These are phyloP conservation scores for Colletotrichum zoysiae DNA, from an alignment of 2,329 filamentous ascomycete genomes.

Conservation along the genomic window DNA sequence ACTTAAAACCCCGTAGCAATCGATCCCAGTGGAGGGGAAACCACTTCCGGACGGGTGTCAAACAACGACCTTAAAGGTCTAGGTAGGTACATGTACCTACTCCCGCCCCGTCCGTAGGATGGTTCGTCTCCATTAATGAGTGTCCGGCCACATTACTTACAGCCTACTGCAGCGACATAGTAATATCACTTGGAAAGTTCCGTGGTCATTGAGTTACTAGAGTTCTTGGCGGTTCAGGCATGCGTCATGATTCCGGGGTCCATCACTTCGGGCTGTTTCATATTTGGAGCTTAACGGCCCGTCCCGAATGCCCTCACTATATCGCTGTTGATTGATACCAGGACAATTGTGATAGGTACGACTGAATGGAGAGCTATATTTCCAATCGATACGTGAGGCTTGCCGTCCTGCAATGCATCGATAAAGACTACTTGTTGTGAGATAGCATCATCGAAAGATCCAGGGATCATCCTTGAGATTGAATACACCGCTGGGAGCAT, in stretches of 20 bases:
- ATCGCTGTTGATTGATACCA: neutral
- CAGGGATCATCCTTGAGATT: neutral
- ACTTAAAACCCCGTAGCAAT: conserved; percentile 5
- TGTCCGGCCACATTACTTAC: conserved; percentile 8
- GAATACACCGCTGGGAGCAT: neutral
- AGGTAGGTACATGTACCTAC: too few species aligned
- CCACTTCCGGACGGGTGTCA: neutral
- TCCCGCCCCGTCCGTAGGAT: conserved; percentile 11
- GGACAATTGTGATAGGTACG: neutral
- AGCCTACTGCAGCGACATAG: neutral
- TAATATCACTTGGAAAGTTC: neutral
- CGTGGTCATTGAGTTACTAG: conserved; percentile 5
- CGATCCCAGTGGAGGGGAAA: conserved; percentile 23
- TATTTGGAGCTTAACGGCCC: conserved; percentile 30
- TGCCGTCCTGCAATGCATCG: neutral
- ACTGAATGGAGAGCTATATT: neutral
- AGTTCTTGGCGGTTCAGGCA: conserved; percentile 25
- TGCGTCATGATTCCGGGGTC: conserved; percentile 9
- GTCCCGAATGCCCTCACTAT: conserved; percentile 35
- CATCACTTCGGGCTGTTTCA: conserved; percentile 20
- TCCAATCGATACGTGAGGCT: neutral
- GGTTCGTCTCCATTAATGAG: conserved; percentile 29
- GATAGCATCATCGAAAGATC: neutral
- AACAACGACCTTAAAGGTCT: neutral
- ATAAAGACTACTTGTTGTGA: neutral